Evolutionary conservation across 495 filamentous ascomycete genomes (phyloP), one percentile per base, ranked within the genome.

Genomic region (Neurospora sp.): DNA sequence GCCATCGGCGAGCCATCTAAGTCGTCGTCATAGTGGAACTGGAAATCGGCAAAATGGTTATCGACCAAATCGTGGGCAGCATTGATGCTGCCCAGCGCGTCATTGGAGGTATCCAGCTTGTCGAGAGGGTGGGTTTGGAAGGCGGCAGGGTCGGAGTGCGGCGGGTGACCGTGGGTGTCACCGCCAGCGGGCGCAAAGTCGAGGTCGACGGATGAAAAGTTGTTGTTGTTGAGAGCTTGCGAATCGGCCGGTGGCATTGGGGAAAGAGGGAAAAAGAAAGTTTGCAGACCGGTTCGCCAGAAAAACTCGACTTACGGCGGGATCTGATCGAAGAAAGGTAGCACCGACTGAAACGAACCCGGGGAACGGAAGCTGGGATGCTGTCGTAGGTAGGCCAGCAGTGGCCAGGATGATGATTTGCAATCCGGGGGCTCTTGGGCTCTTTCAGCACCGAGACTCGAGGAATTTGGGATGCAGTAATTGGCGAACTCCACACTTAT

Each of bases 11-110:
- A 80, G 70, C 81, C 80, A 39, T 81, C 84, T 31, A 81, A 42
- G 12, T 82, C 74, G 62, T 80, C 79, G 72, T 82, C 83, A 70
- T 85, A 86, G 9, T 83, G 76, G 73, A 86, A 87, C 39, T 82
- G 79, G 42, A 86, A 86, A 66, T 87, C 84, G 70, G 81, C 79
- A 74, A 85, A 86, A 75, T 85, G 81, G 49, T 79, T 74, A 54
- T 79, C 80, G 35, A 78, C 77, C 75, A 82, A 72, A 69, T 80
- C 78, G 76, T 78, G 75, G 38, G 77, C 75, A 74, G 77, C 79
- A 41, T 78, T 78, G 54, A 80, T 82, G 76, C 72, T 79, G 49
- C 73, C 79, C 66, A 81, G 70, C 18, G 74, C 73, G 27, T 79
- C 79, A 75, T 77, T 75, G 46, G 79, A 42, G 31, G 71, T 66